Evolutionary conservation across 1,139 yeast species (phyloP).

Genomic region (Entelexis sorbosivorans): DNA sequence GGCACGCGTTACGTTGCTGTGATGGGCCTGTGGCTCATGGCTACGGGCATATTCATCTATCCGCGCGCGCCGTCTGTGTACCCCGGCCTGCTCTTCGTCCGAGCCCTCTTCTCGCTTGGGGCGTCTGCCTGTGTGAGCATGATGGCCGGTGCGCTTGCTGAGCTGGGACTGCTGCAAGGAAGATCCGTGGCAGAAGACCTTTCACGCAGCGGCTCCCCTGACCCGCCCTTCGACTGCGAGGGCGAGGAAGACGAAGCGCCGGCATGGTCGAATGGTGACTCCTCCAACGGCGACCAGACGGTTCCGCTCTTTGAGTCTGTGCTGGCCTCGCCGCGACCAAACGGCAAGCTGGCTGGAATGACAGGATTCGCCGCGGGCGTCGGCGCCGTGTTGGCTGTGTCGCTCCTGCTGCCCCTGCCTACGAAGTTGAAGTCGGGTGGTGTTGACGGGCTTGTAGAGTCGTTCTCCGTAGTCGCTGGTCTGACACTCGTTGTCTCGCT

Average conservation of each 20-base stretch:
- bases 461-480: slow-evolving; percentile 43
- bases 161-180: slow-evolving; percentile 25
- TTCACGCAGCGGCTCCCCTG: neutral
- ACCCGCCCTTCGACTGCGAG: neutral
- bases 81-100: slow-evolving; percentile 42
- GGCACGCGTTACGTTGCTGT: slow-evolving; percentile 49
- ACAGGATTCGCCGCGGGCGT: slow-evolving; percentile 55
- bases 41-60: slow-evolving; percentile 41
- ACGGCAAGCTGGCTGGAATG: slow-evolving; percentile 33
- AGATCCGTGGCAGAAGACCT: neutral
- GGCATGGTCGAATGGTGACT: neutral
- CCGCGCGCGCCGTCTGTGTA: slow-evolving; percentile 38
- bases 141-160: slow-evolving; percentile 45
- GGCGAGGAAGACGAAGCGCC: neutral
- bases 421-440: slow-evolving; percentile 39
- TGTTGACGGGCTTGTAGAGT: slow-evolving; percentile 38
- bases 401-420: slow-evolving; percentile 60
- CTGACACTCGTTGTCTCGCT: slow-evolving; percentile 36
- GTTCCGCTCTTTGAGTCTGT: slow-evolving; percentile 10
- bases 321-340: slow-evolving; percentile 12
- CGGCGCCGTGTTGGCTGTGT: slow-evolving; percentile 57
- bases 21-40: slow-evolving; percentile 40
- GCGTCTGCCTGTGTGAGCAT: slow-evolving; percentile 40
- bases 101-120: slow-evolving; percentile 53
- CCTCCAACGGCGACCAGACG: neutral